Conservation (phyloP, 1,284 basidiomycete species). For the Apiotrichum sp. region DNA sequence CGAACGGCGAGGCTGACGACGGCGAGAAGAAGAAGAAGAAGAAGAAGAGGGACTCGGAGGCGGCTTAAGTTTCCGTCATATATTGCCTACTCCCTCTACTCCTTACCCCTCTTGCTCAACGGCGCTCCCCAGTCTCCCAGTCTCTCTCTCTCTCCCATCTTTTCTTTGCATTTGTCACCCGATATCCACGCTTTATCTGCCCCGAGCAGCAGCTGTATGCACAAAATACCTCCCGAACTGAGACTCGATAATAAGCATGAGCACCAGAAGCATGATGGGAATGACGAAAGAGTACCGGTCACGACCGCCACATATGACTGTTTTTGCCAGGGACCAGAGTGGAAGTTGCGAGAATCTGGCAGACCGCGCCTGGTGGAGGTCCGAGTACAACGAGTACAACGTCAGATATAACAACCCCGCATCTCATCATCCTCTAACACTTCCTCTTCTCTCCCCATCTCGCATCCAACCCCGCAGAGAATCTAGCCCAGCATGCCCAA, state of each 20-base stretch:
- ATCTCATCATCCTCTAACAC: neutral
- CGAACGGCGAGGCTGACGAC: conserved; percentile 52
- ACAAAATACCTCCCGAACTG: conserved; percentile 5
- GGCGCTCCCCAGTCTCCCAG: neutral
- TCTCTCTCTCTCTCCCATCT: no score
- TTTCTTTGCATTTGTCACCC: conserved; percentile 6
- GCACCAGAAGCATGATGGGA: no score
- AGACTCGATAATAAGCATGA: no score
- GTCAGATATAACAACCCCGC: no score
- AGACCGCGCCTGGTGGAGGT: no score
- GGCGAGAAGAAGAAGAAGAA: conserved; percentile 55
- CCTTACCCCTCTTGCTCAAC: neutral
- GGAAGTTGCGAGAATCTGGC: no score
- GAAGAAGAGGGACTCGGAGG: conserved; percentile 55
- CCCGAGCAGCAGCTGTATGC: conserved; percentile 5
- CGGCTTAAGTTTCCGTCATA: neutral
- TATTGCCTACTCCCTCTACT: neutral
- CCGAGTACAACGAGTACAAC: no score
- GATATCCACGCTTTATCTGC: conserved; percentile 2
- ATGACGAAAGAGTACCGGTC: no score
- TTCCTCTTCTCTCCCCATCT: neutral
- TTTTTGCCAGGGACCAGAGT: no score
- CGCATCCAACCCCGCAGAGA: conserved; percentile 28
- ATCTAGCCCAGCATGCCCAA: conserved; percentile 31
- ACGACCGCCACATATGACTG: no score